Conservation (phyloP, 1,139 yeast species). For the Spathaspora sp. region DNA sequence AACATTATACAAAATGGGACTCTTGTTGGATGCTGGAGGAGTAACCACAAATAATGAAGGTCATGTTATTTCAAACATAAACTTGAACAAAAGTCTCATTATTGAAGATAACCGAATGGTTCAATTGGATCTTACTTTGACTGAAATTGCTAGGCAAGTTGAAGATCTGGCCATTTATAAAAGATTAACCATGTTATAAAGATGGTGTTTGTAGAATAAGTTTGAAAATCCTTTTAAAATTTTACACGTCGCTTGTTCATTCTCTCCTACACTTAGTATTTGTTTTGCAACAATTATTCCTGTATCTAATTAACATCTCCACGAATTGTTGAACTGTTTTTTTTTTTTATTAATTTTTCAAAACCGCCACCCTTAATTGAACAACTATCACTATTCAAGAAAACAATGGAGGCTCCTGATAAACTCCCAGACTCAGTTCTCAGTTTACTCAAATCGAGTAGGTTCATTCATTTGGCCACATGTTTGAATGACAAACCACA, state of each 20-base stretch:
- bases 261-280: too few species aligned
- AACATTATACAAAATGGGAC: slow-evolving; percentile 35
- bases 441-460: slow-evolving; percentile 53
- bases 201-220: too few species aligned
- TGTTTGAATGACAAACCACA: slow-evolving; percentile 69
- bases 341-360: neutral
- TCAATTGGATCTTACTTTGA: slow-evolving; percentile 46
- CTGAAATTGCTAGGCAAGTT: slow-evolving; percentile 38
- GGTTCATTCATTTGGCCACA: slow-evolving; percentile 82
- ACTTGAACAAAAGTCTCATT: slow-evolving; percentile 29
- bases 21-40: slow-evolving; percentile 35
- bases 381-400: neutral
- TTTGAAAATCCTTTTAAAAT: too few species aligned
- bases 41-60: slow-evolving; percentile 36
- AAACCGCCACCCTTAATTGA: neutral
- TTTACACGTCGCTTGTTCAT: too few species aligned
- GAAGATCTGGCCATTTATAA: slow-evolving; percentile 31
- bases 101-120: slow-evolving; percentile 49
- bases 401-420: slow-evolving; percentile 12
- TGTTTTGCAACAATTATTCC: neutral
- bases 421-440: slow-evolving; percentile 58
- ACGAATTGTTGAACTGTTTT: neutral
- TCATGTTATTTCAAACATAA: slow-evolving; percentile 29
- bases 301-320: neutral
- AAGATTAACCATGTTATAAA: slow-evolving; percentile 29